phyloP scores from a whole-genome alignment of 495 filamentous ascomycete genomes.

The Viridothelium virens region DNA sequence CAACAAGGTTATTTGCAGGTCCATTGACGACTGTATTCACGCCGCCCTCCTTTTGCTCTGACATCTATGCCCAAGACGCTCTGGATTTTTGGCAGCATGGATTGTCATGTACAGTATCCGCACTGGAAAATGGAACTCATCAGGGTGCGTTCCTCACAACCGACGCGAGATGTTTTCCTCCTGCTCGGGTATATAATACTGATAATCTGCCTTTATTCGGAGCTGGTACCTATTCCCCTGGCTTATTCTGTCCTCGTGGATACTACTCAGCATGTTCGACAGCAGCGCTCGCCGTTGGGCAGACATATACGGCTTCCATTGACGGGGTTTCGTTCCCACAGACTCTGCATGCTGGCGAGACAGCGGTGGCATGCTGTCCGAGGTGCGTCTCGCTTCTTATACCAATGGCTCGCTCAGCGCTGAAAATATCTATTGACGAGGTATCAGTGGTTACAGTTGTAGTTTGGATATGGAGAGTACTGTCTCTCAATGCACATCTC shows the following conservation, averaged over 20 bases:
- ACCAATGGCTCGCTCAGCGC: not conserved
- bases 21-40: not conserved
- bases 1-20: not conserved
- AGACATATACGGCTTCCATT: not conserved
- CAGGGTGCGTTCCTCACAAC: not conserved
- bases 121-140: no score
- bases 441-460: not conserved
- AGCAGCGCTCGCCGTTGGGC: not conserved
- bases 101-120: not conserved
- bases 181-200: not conserved
- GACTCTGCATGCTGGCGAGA: not conserved
- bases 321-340: not conserved
- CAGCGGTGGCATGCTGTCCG: not conserved
- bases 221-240: not conserved
- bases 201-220: not conserved
- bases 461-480: not conserved
- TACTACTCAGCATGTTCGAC: not conserved
- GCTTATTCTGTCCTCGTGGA: not conserved
- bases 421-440: not conserved
- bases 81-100: not conserved
- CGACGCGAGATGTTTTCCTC: not conserved
- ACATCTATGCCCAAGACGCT: not conserved
- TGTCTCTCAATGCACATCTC: not conserved
- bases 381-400: not conserved
- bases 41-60: not conserved